A percentile compares a stretch with the other conserved stretches of the same genome.
Conservation (phyloP, 2,329 filamentous ascomycete genomes). For the Thielaviopsis euricoi region DNA sequence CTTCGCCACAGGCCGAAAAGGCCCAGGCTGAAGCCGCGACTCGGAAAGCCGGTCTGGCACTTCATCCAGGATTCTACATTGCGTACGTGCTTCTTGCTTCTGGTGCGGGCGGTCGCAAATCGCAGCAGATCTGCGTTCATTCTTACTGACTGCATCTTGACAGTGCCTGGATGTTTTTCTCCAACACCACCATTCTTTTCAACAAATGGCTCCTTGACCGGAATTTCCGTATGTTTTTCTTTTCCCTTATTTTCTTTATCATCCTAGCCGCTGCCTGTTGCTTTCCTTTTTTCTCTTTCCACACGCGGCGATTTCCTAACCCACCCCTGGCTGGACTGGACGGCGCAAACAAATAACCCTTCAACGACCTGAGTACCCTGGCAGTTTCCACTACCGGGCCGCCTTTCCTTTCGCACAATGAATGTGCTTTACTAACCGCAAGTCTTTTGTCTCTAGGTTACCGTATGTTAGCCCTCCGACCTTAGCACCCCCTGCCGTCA, state of each 20-base stretch:
- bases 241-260: not conserved
- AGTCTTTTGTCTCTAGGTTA: constrained; percentile 16
- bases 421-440: not conserved
- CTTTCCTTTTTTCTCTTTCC: not conserved
- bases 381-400: not conserved
- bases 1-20: constrained; percentile 15
- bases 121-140: not conserved
- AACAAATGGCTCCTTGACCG: constrained; percentile 80
- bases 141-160: not conserved
- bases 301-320: not conserved
- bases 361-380: not conserved
- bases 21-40: constrained; percentile 9
- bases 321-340: not conserved
- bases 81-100: constrained; percentile 16
- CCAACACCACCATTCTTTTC: constrained; percentile 73
- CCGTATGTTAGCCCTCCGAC: constrained; percentile 16
- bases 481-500: not conserved
- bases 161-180: constrained; percentile 67
- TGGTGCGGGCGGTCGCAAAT: not conserved
- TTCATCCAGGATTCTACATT: constrained; percentile 19
- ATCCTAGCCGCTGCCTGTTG: too few relatives aligned
- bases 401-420: not conserved
- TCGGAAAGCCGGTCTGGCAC: constrained; percentile 11
- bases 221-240: constrained; percentile 28
- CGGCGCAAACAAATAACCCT: not conserved